These are phyloP conservation scores for Sarocladium brachiariae DNA, from an alignment of 2,329 filamentous ascomycete genomes.

Conservation along the genomic window DNA sequence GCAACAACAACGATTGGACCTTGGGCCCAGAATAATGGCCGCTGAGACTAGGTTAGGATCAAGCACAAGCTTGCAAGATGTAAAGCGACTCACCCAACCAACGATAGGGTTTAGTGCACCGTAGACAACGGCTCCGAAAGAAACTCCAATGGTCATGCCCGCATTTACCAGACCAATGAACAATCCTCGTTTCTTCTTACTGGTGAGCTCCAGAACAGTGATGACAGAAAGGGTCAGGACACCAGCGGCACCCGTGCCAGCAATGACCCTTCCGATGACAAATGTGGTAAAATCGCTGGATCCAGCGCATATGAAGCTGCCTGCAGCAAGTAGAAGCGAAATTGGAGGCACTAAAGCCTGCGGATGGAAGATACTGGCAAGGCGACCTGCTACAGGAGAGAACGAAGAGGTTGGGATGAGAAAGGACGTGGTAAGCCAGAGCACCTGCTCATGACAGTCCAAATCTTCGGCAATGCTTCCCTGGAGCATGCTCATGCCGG, in stretches of 20 bases:
- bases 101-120: constrained; percentile 55
- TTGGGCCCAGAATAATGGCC: constrained; percentile 67
- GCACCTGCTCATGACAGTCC: constrained; percentile 63
- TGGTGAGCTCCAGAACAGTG: constrained; percentile 66
- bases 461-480: constrained; percentile 69
- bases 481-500: constrained; percentile 74
- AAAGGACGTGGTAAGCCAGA: constrained; percentile 78
- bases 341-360: constrained; percentile 57
- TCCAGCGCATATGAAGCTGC: constrained; percentile 57
- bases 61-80: no score
- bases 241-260: constrained; percentile 64
- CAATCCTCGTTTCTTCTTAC: constrained; percentile 59
- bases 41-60: constrained; percentile 31
- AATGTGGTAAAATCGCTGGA: constrained; percentile 56
- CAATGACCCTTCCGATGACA: constrained; percentile 59
- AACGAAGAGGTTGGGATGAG: constrained; percentile 56
- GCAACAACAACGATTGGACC: constrained; percentile 55
- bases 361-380: constrained; percentile 68
- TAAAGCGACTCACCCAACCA: constrained; percentile 57
- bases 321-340: constrained; percentile 50
- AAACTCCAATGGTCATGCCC: constrained; percentile 64
- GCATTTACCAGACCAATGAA: constrained; percentile 70
- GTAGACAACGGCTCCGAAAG: constrained; percentile 63
- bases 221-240: constrained; percentile 69
- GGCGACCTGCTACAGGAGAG: constrained; percentile 62